Percentiles rank a stretch among this genome's conserved stretches.
These are phyloP conservation scores for Ophiostoma pallidulum DNA, from an alignment of 2,329 filamentous ascomycete genomes.

Conservation along the genomic window DNA sequence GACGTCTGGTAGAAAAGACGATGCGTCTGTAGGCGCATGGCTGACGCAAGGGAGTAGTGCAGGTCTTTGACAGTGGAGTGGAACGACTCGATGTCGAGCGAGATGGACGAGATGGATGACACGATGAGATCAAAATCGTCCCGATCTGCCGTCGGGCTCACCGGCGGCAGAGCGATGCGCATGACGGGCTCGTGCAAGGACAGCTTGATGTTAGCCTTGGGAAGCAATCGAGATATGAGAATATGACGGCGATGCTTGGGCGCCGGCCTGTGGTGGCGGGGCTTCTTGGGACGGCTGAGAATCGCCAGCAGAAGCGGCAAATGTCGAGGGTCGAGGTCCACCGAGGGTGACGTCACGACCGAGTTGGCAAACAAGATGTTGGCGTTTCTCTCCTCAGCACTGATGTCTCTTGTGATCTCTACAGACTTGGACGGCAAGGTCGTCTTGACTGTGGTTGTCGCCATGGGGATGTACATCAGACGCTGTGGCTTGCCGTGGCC, in stretches of 20 bases:
- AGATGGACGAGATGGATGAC: slow-evolving; percentile 87
- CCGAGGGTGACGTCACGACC: slow-evolving; percentile 88
- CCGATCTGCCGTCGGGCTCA: slow-evolving; percentile 52
- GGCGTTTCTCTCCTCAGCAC: slow-evolving; percentile 74
- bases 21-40: slow-evolving; percentile 75
- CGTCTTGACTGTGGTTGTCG: slow-evolving; percentile 87
- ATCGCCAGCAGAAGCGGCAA: slow-evolving; percentile 76
- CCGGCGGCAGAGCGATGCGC: slow-evolving; percentile 75
- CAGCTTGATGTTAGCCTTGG: slow-evolving; percentile 89
- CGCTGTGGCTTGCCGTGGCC: slow-evolving; percentile 78
- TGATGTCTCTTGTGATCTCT: slow-evolving; percentile 62
- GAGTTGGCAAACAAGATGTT: slow-evolving; percentile 96
- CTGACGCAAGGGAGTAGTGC: slow-evolving; percentile 78
- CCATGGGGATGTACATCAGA: slow-evolving; percentile 91
- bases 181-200: slow-evolving; percentile 95
- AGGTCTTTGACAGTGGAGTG: slow-evolving; percentile 76
- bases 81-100: slow-evolving; percentile 89
- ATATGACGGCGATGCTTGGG: slow-evolving; percentile 47
- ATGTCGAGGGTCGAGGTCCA: slow-evolving; percentile 88
- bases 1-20: slow-evolving; percentile 91
- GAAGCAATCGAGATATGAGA: slow-evolving; percentile 80
- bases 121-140: slow-evolving; percentile 94
- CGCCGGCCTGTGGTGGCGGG: slow-evolving; percentile 5
- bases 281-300: slow-evolving; percentile 31
- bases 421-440: slow-evolving; percentile 92